A percentile compares a stretch with the other conserved stretches of the same genome.
These are phyloP conservation scores for Lipomyces orientalis DNA, from an alignment of 805 yeast species.

Conservation along the genomic window DNA sequence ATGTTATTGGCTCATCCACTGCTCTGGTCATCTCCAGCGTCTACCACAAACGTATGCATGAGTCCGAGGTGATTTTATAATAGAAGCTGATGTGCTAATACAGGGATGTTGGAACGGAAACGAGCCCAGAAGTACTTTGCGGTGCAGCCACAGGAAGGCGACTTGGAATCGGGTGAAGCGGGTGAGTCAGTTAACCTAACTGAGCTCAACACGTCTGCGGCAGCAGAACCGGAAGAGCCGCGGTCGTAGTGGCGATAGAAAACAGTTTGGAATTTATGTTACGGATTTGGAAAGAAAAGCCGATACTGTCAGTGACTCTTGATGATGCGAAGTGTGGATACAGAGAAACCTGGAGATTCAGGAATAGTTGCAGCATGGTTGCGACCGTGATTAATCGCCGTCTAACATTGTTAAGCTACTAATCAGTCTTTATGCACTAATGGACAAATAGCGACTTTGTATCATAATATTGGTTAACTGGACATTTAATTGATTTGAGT, in stretches of 20 bases:
- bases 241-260: background rate
- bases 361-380: background rate
- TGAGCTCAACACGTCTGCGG: background rate
- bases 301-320: background rate
- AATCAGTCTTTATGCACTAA: background rate
- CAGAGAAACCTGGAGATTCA: background rate
- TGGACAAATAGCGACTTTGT: background rate
- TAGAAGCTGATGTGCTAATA: background rate
- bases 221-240: background rate
- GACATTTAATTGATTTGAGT: background rate
- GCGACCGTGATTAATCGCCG: background rate
- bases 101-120: constrained; percentile 41
- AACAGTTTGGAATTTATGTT: background rate
- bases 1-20: constrained; percentile 46
- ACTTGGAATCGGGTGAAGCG: constrained; percentile 17
- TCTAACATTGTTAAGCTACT: background rate
- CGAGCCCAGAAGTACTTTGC: constrained; percentile 36
- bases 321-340: background rate
- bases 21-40: constrained; percentile 45
- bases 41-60: constrained; percentile 47
- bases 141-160: constrained; percentile 16
- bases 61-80: background rate
- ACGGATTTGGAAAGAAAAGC: background rate
- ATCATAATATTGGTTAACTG: background rate
- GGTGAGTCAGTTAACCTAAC: constrained; percentile 1